Evolutionary conservation across 495 filamentous ascomycete species (phyloP).

Genomic region (Aspergillus haitiensis): DNA sequence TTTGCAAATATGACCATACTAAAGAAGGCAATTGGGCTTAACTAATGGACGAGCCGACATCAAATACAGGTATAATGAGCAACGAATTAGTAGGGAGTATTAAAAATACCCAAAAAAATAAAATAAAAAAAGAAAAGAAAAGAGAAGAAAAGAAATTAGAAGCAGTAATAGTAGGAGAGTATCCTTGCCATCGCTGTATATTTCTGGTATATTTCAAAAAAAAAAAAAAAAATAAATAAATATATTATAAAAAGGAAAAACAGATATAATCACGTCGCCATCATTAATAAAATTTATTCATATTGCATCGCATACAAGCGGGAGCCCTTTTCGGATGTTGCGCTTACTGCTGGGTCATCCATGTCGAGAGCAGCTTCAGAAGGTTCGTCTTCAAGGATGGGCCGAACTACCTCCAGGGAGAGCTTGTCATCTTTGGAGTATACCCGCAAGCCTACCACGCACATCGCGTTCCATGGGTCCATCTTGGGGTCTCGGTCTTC

Average conservation of each 20-base stretch:
- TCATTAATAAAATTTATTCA: neutral
- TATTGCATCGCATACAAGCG: slow-evolving; percentile 24
- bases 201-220: too few relatives aligned
- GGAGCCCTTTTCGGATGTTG: slow-evolving; percentile 32
- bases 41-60: too few relatives aligned
- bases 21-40: too few relatives aligned
- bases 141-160: too few relatives aligned
- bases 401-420: slow-evolving; percentile 54
- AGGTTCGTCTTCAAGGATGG: slow-evolving; percentile 51
- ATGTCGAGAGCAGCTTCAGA: slow-evolving; percentile 50
- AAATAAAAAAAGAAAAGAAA: too few relatives aligned
- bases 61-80: too few relatives aligned
- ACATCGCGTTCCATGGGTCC: slow-evolving; percentile 85
- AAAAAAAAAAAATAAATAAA: too few relatives aligned
- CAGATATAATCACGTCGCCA: neutral
- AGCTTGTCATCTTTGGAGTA: slow-evolving; percentile 62
- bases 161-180: too few relatives aligned
- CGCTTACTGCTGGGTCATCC: slow-evolving; percentile 53
- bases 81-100: too few relatives aligned
- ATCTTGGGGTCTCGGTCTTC: slow-evolving; percentile 18
- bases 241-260: neutral
- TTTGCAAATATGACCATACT: too few relatives aligned
- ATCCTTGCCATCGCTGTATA: too few relatives aligned
- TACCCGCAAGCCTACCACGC: slow-evolving; percentile 73
- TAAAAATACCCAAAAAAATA: too few relatives aligned